Conservation (phyloP, 768 basidiomycete genomes). For the Fibroporia radiculosa region DNA sequence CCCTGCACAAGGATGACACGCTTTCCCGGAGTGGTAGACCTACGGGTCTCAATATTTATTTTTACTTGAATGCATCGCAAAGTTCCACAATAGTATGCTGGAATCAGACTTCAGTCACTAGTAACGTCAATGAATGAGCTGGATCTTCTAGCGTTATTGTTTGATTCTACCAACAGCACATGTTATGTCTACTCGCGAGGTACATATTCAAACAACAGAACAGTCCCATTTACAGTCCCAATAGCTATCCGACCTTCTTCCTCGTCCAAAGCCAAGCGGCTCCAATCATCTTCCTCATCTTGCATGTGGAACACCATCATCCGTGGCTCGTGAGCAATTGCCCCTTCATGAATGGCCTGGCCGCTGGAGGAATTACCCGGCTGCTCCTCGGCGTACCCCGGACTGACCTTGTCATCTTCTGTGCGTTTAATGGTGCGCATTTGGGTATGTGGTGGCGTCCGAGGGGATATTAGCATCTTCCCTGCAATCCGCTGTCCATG, state of each 20-base stretch:
- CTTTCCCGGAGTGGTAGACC: constrained; percentile 86
- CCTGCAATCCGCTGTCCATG: constrained; percentile 57
- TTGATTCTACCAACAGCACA: too few relatives aligned
- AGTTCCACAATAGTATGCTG: too few relatives aligned
- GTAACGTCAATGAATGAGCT: too few relatives aligned
- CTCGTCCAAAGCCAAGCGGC: constrained; percentile 30
- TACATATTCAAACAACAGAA: constrained; percentile 43
- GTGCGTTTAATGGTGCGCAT: too few relatives aligned
- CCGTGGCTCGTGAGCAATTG: constrained; percentile 21
- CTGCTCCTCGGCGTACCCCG: not conserved
- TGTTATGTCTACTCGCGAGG: too few relatives aligned
- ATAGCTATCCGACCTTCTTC: constrained; percentile 30
- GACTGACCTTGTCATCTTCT: not conserved
- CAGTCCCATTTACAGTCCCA: constrained; percentile 33
- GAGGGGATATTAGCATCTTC: too few relatives aligned
- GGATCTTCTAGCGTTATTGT: too few relatives aligned
- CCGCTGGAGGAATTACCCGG: not conserved
- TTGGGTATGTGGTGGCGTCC: constrained; percentile 2
- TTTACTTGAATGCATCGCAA: not conserved
- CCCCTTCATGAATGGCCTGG: not conserved
- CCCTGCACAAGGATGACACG: constrained; percentile 99
- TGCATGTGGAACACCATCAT: constrained; percentile 38
- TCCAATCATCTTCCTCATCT: constrained; percentile 44
- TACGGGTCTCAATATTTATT: constrained; percentile 35
- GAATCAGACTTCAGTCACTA: too few relatives aligned